Conservation (phyloP, 23 red algal genomes). For the Cyanidioschyzon merolae region DNA sequence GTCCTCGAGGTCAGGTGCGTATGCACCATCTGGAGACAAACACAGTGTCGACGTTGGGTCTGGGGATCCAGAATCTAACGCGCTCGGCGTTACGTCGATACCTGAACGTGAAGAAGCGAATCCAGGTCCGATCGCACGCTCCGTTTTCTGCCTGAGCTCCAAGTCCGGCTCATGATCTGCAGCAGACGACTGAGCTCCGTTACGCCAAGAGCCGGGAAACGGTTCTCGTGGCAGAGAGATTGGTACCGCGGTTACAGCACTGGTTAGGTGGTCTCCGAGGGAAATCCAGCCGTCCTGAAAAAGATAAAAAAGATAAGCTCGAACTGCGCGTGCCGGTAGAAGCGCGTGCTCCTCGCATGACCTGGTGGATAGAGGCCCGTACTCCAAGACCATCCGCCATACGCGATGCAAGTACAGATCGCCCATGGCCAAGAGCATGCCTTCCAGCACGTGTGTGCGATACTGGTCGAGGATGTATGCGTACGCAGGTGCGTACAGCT, state of each 20-base stretch:
- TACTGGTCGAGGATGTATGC: background rate
- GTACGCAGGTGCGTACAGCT: background rate
- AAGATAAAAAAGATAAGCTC: background rate
- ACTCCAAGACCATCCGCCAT: constrained; percentile 12
- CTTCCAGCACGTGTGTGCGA: background rate
- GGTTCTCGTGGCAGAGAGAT: too few species aligned
- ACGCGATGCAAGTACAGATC: constrained; percentile 3
- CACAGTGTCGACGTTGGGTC: too few species aligned
- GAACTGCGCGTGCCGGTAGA: constrained; percentile 2
- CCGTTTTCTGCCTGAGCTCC: too few species aligned
- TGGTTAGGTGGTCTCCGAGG: background rate
- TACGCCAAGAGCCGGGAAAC: too few species aligned
- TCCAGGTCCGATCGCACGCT: too few species aligned
- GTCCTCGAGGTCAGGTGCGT: background rate
- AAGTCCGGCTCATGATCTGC: too few species aligned
- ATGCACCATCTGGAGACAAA: background rate
- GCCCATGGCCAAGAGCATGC: background rate
- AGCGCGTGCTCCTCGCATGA: constrained; percentile 10
- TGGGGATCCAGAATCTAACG: too few species aligned
- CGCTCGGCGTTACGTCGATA: too few species aligned
- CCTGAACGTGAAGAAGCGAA: too few species aligned
- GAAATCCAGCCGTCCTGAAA: background rate
- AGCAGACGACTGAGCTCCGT: too few species aligned
- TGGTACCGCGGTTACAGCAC: too few species aligned
- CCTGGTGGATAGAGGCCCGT: background rate